Evolutionary conservation across 768 basidiomycete genomes (phyloP).

Genomic region (Psilocybe cubensis): DNA sequence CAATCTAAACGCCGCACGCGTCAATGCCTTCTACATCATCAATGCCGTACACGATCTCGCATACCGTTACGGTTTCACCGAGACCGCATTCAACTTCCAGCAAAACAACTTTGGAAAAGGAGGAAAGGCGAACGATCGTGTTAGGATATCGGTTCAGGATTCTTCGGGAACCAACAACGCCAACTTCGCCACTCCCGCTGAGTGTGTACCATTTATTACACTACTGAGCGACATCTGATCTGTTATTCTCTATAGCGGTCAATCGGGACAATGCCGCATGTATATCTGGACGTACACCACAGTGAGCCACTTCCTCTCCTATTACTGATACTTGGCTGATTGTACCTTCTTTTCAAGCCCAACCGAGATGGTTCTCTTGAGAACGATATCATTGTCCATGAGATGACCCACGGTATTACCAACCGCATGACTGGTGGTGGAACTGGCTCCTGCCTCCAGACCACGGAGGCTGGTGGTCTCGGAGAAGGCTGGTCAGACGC

Average conservation of each 20-base stretch:
- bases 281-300: conserved; percentile 38
- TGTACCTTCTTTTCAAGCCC: no score
- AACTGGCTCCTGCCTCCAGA: conserved; percentile 62
- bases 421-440: conserved; percentile 59
- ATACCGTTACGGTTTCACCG: conserved; percentile 55
- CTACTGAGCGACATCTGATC: no score
- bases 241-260: conserved; percentile 21
- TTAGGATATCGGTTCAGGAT: conserved; percentile 58
- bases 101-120: conserved; percentile 58
- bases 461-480: conserved; percentile 69
- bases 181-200: conserved; percentile 32
- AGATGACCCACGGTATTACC: conserved; percentile 57
- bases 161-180: conserved; percentile 48
- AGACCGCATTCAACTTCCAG: conserved; percentile 51
- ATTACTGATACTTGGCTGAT: no score
- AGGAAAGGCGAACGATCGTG: conserved; percentile 51
- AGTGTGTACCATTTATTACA: conserved; percentile 12
- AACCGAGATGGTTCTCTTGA: conserved; percentile 67
- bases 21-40: conserved; percentile 60
- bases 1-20: conserved; percentile 56
- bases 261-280: conserved; percentile 27
- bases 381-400: conserved; percentile 56
- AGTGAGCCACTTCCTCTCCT: conserved; percentile 21
- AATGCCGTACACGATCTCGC: conserved; percentile 58
- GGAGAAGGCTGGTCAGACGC: conserved; percentile 72